Evolutionary conservation across 2,329 filamentous ascomycete species (phyloP), one percentile per base, ranked within the genome.

Genomic region (Fusarium praegraminearum): DNA sequence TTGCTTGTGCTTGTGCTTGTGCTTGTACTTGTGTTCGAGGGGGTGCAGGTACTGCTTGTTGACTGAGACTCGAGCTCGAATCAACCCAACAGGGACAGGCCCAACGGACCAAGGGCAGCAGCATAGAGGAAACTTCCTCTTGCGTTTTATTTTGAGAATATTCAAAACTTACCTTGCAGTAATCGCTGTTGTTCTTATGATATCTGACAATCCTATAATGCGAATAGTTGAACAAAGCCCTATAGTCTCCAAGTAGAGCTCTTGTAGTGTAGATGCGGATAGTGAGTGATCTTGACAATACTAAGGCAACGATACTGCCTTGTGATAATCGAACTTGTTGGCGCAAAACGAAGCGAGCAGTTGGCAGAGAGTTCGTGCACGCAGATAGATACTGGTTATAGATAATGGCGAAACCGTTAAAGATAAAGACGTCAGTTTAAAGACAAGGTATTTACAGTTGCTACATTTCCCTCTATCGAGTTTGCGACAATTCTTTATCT

Each of bases 71-170:
- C 41, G 54, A 65, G 62, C 61, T 61, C 62, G 54, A 51, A 20
- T 57, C 52, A 45, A 53, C 26, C 24, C 57, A 68, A 69, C 61
- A 62, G 60, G 71, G 68, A 72, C 58, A 73, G 62, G 72, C 71
- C 59, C 60, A 64, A 69, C 69, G 69, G 72, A 73, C 69, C 71
- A 74, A 74, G 61, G 72, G 72, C 69, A 71, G 12, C 32, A 46
- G n/a, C 28, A 46, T 32, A 46, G 36, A 56, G 49, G 40, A 55
- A 66, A 54, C 38, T 49, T 61, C 53, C 50, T 65, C 53, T 57
- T 56, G 53, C 38, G 62, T 70, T 67, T 65, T 56, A 57, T 22
- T 46, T 57, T 41, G 41, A 55, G 32, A 20, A 28, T 38, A 44
- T 36, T 54, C 36, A 51, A 49, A 30, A 57, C 67, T 70, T 38